phyloP scores from a whole-genome alignment of 345 rosid species.

The Lepidium sativum region DNA sequence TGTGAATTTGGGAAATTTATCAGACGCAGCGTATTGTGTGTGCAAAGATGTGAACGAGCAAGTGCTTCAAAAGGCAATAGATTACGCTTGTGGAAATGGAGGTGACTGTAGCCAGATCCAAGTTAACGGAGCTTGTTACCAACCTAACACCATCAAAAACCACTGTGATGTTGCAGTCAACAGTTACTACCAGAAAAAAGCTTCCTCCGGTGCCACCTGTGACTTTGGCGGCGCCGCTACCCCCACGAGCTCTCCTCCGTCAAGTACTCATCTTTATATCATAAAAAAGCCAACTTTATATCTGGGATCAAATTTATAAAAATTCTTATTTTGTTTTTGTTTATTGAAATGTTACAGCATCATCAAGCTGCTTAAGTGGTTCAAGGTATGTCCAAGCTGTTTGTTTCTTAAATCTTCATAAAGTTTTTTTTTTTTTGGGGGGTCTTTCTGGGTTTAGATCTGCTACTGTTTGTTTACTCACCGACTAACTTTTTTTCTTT shows the following conservation, averaged over 20 bases:
- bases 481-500: conserved; percentile 2
- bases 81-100: conserved; percentile 91
- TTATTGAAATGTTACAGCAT: conserved; percentile 12
- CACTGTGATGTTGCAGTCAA: conserved; percentile 37
- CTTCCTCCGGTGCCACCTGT: conserved; percentile 28
- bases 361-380: conserved; percentile 25
- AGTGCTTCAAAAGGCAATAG: conserved; percentile 57
- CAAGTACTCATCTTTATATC: conserved; percentile 8
- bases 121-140: conserved; percentile 64
- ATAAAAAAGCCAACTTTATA: neutral
- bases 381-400: conserved; percentile 21
- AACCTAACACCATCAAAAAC: conserved; percentile 60
- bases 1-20: neutral
- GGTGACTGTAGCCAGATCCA: conserved; percentile 55
- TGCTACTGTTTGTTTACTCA: conserved; percentile 8
- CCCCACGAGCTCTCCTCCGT: neutral
- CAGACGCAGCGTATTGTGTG: conserved; percentile 67
- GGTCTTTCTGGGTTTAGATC: conserved; percentile 4
- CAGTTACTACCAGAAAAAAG: conserved; percentile 31
- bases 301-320: neutral
- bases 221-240: conserved; percentile 28
- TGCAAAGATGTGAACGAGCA: conserved; percentile 72
- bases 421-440: neutral
- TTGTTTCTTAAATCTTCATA: neutral
- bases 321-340: neutral